Evolutionary conservation across 495 filamentous ascomycete genomes (phyloP).

Genomic region (Cercophora samala): DNA sequence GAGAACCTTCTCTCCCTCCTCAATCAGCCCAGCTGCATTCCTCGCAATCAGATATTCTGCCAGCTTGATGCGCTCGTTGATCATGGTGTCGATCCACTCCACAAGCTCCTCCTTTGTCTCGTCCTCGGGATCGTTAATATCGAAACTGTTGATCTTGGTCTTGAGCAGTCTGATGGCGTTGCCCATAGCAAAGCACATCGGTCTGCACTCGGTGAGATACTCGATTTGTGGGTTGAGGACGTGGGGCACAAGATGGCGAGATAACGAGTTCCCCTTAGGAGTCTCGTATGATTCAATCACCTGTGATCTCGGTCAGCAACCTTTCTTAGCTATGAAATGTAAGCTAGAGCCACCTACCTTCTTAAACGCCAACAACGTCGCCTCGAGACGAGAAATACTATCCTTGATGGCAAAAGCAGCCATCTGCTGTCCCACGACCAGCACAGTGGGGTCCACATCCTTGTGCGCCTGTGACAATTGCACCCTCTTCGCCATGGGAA

Average conservation of each 20-base stretch:
- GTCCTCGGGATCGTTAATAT: conserved; percentile 73
- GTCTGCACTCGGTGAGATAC: conserved; percentile 85
- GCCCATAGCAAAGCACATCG: conserved; percentile 89
- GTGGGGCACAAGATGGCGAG: conserved; percentile 88
- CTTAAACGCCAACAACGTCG: conserved; percentile 85
- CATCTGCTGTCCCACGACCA: conserved; percentile 86
- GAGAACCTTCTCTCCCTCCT: conserved; percentile 75
- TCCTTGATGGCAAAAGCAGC: conserved; percentile 85
- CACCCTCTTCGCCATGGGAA: conserved; percentile 73
- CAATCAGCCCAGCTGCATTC: conserved; percentile 66
- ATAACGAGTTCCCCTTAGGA: conserved; percentile 73
- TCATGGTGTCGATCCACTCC: conserved; percentile 81
- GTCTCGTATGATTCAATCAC: conserved; percentile 91
- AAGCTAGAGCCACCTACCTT: too few species aligned
- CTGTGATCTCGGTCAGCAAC: conserved; percentile 38
- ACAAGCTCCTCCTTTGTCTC: conserved; percentile 73
- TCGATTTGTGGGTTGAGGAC: conserved; percentile 90
- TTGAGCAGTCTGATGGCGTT: conserved; percentile 95
- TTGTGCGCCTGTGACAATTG: conserved; percentile 72
- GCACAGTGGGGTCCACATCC: conserved; percentile 85
- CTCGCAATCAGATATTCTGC: conserved; percentile 80
- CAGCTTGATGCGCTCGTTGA: conserved; percentile 81
- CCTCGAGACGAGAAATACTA: conserved; percentile 82
- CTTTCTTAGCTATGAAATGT: conserved; percentile 12
- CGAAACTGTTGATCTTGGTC: conserved; percentile 77